Evolutionary conservation across 2,329 filamentous ascomycete species (phyloP), one percentile per base, ranked within the genome.

Genomic region (Mycosphaerelloides madeirae): DNA sequence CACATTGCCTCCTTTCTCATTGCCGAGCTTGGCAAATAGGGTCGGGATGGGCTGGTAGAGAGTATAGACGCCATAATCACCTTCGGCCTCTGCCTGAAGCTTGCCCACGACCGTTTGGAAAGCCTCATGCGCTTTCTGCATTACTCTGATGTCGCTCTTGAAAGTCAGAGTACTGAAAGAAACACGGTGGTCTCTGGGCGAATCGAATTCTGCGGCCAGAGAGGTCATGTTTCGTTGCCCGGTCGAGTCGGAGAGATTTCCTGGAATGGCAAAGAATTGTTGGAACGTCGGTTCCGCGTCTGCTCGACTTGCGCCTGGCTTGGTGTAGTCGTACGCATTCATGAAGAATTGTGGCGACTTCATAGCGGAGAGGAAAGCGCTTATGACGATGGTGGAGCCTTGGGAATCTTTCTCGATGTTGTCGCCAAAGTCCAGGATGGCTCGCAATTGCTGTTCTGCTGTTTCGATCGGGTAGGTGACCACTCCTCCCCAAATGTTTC

Each of bases 1-100:
- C 1, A 65, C 53, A 42, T 68, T 68, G 6, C 47, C 47, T 8
- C 47, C 47, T 5, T 44, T 37, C 3, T 36, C 29, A 13, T 38
- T 20, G 16, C 41, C 33, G 25, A 38, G 46, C 33, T 43, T 29
- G 19, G 41, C 34, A 16, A 49, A 49, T 2, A 49, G 14, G 13
- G 42, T 37, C 3, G 38, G 34, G 12, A 45, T 43, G 6, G 46
- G 46, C 29, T 45, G 46, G 16, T 43, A 44, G 18, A 45, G 33
- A 6, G 29, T 38, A 9, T 36, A 42, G 8, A 45, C 19, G 7
- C 29, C 38, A 28, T 38, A 49, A 29, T 44, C 41, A 7, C 38
- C 38, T 11, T 36, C 42, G 8, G 46, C 46, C 29, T 49, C 41
- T 16, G 37, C 46, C 12, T 25, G 19, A 12, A 49, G 34, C 34